Percentiles rank a stretch among this genome's conserved stretches.
Evolutionary conservation across 2,329 filamentous ascomycete species (phyloP).

Genomic region (Zymoseptoria pseudotritici): DNA sequence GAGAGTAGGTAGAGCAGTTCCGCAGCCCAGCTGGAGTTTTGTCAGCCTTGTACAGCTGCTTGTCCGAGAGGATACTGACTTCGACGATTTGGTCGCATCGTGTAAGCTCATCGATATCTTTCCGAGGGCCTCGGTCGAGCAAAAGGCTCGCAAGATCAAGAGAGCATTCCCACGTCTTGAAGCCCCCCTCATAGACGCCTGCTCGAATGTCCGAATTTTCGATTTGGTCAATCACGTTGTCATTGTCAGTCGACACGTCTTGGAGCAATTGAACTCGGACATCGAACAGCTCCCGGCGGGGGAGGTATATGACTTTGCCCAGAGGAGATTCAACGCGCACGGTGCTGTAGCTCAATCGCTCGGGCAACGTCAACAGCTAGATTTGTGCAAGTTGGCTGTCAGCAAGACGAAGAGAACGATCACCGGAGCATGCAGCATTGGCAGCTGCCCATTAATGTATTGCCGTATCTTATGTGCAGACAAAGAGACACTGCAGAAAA

Average conservation of each 20-base stretch:
- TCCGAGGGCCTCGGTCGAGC: constrained; percentile 38
- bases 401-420: constrained; percentile 1
- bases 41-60: background rate
- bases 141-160: constrained; percentile 66
- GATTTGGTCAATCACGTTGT: constrained; percentile 51
- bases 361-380: constrained; percentile 55
- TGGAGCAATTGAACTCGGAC: constrained; percentile 76
- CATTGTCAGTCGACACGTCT: constrained; percentile 42
- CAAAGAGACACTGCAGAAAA: background rate
- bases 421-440: background rate
- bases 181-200: constrained; percentile 77
- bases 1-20: constrained; percentile 65
- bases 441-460: background rate
- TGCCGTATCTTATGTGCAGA: background rate
- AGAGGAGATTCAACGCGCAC: constrained; percentile 55
- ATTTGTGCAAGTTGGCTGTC: background rate
- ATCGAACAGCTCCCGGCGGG: constrained; percentile 73
- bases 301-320: constrained; percentile 49
- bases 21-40: constrained; percentile 61
- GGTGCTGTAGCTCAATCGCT: constrained; percentile 63
- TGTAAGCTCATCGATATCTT: constrained; percentile 1
- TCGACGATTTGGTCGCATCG: constrained; percentile 34
- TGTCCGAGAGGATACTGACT: constrained; percentile 17
- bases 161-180: constrained; percentile 86
- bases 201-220: constrained; percentile 68